These are phyloP conservation scores for Amphirosellinia nigrospora DNA, from an alignment of 495 filamentous ascomycete species.

Conservation along the genomic window DNA sequence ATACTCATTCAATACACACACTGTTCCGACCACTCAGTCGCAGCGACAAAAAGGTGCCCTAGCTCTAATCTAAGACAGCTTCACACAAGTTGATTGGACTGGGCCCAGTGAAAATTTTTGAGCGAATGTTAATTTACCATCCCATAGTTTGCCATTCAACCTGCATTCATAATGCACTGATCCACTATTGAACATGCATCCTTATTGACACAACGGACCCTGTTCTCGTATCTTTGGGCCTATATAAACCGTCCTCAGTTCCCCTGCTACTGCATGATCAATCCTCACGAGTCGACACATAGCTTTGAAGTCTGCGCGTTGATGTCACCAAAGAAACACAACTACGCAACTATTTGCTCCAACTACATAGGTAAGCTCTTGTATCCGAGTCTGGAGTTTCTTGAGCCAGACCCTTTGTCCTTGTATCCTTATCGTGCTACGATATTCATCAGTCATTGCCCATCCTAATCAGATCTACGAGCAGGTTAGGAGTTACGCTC, in stretches of 20 bases:
- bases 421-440: neutral
- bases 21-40: neutral
- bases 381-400: neutral
- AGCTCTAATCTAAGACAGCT: neutral
- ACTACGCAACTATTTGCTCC: too few species aligned
- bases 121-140: neutral
- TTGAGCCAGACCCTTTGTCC: neutral
- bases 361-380: neutral
- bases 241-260: neutral
- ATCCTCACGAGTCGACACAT: neutral
- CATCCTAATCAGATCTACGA: neutral
- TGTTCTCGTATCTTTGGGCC: neutral
- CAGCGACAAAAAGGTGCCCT: neutral
- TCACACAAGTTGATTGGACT: conserved; percentile 5
- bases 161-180: neutral
- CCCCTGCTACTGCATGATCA: neutral
- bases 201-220: neutral
- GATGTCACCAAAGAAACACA: neutral
- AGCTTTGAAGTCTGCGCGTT: neutral
- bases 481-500: neutral
- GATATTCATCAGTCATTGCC: neutral
- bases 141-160: conserved; percentile 1
- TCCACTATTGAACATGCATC: neutral
- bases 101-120: neutral
- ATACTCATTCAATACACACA: neutral